A percentile compares a stretch with the other conserved stretches of the same genome.
Evolutionary conservation across 768 basidiomycete species (phyloP).

Genomic region (Boletus sp.): DNA sequence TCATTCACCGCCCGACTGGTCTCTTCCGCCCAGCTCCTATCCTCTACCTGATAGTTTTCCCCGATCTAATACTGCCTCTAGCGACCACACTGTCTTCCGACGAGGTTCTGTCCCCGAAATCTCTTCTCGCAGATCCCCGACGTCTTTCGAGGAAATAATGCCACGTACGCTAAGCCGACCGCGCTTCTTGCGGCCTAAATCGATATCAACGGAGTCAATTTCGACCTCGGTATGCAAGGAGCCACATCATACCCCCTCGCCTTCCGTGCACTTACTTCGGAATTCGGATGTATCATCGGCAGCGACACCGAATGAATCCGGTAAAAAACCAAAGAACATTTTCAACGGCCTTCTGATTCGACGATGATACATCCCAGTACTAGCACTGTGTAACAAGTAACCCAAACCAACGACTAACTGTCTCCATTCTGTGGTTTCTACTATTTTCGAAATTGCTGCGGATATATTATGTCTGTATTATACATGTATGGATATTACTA

Average conservation of each 20-base stretch:
- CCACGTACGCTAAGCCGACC: constrained; percentile 18
- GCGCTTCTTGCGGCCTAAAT: constrained; percentile 42
- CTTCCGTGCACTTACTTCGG: constrained; percentile 2
- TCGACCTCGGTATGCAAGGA: constrained; percentile 29
- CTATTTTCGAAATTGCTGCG: constrained; percentile 4
- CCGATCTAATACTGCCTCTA: constrained; percentile 3
- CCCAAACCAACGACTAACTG: not conserved
- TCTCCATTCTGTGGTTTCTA: not conserved
- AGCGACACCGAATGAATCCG: constrained; percentile 17
- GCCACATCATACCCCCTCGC: constrained; percentile 5
- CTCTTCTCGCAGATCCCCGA: constrained; percentile 5
- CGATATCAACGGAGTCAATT: constrained; percentile 55
- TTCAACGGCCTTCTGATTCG: constrained; percentile 40
- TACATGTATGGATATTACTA: constrained; percentile 13
- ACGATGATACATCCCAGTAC: constrained; percentile 25
- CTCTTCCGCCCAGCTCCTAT: not conserved
- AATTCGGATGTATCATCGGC: constrained; percentile 5
- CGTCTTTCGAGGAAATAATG: constrained; percentile 17
- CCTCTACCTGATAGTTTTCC: constrained; percentile 1
- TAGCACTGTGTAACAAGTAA: not conserved
- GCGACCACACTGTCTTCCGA: constrained; percentile 17
- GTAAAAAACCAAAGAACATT: constrained; percentile 37
- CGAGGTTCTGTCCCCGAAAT: constrained; percentile 29
- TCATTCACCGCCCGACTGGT: constrained; percentile 35
- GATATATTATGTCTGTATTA: constrained; percentile 28